Percentiles rank a stretch among this genome's conserved stretches.
Conservation (phyloP, 192 early-diverging fungal species). For the Podila epicladia region DNA sequence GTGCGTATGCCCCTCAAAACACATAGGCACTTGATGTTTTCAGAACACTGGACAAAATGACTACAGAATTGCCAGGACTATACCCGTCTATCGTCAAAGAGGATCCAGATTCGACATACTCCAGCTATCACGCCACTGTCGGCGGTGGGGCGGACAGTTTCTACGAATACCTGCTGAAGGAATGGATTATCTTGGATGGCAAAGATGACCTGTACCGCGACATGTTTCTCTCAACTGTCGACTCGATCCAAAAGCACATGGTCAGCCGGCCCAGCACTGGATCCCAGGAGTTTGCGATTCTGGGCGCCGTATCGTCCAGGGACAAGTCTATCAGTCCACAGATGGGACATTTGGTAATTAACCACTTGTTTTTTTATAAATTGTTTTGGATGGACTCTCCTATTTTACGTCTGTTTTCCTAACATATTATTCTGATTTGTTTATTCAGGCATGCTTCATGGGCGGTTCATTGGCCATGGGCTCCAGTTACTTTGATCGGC, state of each 20-base stretch:
- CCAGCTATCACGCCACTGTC: slow-evolving; percentile 14
- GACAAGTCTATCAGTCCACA: neutral
- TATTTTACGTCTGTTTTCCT: no score
- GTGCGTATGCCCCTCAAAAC: neutral
- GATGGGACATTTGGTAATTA: slow-evolving; percentile 16
- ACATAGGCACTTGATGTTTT: slow-evolving; percentile 68
- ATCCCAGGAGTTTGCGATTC: slow-evolving; percentile 7
- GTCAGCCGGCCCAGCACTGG: neutral
- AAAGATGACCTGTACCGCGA: neutral
- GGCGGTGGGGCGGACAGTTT: slow-evolving; percentile 59
- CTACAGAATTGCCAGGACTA: slow-evolving; percentile 59
- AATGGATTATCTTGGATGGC: slow-evolving; percentile 48
- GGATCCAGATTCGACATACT: neutral
- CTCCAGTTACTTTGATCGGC: slow-evolving; percentile 30
- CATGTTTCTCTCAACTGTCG: slow-evolving; percentile 8
- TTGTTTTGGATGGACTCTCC: neutral
- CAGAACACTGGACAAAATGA: slow-evolving; percentile 22
- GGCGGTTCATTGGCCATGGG: slow-evolving; percentile 52
- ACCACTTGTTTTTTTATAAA: neutral
- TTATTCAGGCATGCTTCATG: slow-evolving; percentile 55
- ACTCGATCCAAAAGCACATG: slow-evolving; percentile 34
- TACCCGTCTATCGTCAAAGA: slow-evolving; percentile 67
- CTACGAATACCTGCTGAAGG: slow-evolving; percentile 65
- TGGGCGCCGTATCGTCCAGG: neutral
- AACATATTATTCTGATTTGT: no score